Evolutionary conservation across 2,329 filamentous ascomycete species (phyloP), one percentile per base, ranked within the genome.

Genomic region (Xylaria sp.): DNA sequence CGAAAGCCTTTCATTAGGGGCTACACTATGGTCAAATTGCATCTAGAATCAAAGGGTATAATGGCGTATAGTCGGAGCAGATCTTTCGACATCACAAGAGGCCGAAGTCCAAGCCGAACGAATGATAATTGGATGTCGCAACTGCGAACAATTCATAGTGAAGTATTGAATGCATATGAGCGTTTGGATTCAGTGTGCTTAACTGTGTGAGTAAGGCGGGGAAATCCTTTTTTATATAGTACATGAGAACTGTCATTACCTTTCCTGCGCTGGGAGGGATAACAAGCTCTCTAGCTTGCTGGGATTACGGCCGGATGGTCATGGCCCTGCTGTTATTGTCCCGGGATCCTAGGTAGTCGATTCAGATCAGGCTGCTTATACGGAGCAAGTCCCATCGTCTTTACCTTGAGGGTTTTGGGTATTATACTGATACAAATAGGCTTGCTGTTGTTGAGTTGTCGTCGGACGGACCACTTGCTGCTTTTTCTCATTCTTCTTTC

Each of bases 231-330:
- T 55, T 38, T 25, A 72, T 71, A 69, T 66, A 70, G 59, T 72
- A 67, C 68, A 71, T 70, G 63, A 69, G 62, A 69, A 70, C 62
- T 65, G 61, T 69, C 58, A 68, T 76, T 76, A 76, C 74, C 73
- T 76, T 72, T 73, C 73, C 73, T 70, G 63, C 69, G 63, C 69
- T 62, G 69, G 68, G 69, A 69, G 64, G 51, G 64, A 25, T 56
- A 63, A 55, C 58, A 65, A 61, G 56, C 61, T 61, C 50, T 56
- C 33, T 50, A 44, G 44, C 39, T 50, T 55, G 56, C 7, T 53
- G 53, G 45, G 38, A 63, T 29, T 69, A 62, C 50, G 33, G 44
- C 50, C 29, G 58, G 49, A 38, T 27, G 15, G 36, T 58, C 11
- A 49, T 31, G 29, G 27, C 31, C 47, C 47, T 45, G 47, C 58